Base-by-base conservation (phyloP, 352 stramenopile species). In the Aphanomyces stellatus region DNA sequence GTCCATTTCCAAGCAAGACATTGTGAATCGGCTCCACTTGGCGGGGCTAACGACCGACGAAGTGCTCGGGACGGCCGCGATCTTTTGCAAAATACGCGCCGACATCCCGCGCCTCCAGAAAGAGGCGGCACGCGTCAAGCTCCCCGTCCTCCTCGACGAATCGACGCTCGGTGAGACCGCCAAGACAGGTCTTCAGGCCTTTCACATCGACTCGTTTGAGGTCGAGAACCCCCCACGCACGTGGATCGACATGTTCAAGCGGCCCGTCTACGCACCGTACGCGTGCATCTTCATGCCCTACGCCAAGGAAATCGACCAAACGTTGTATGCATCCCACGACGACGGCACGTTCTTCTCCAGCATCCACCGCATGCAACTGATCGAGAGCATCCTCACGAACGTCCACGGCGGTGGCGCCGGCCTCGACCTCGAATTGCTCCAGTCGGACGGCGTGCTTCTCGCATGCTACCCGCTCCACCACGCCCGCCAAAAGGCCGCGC, bases 231-330 rank as follows among this genome's bases (percentile, higher is more conserved):
- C 80, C 34, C 88, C 73, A 62, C 56, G 85, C 62, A 86, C 87
- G 57, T 69, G 88, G 30, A 87, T 77, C 25, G 85, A 94, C 71
- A 73, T 89, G 40, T 91, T 91, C 70, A 79, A 88, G 53, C 74
- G 70, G 69, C 85, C 87, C 69, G 72, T 76, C 55, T 91, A 91
- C 74, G 80, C 74, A 22, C 83, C 81, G 48, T 93, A 91, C 62
- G 76, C 91, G 72, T 89, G 86, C 71, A 93, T 93, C 69, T 93
- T 87, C 63, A 83, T 85, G 33, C 80, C 85, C 41, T 93, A 93
- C 72, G 76, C 80, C 13, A 71, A 71, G 24, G 76, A 92, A 31
- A 63, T 78, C 56, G 81, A 91, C 70, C 74, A 79, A 25, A 92
- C 85, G 57, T 91, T 85, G 62, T 60, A 67, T 28, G 60, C 60